These are phyloP conservation scores for Juglanconis oblonga DNA, from an alignment of 2,329 filamentous ascomycete species.

Conservation along the genomic window DNA sequence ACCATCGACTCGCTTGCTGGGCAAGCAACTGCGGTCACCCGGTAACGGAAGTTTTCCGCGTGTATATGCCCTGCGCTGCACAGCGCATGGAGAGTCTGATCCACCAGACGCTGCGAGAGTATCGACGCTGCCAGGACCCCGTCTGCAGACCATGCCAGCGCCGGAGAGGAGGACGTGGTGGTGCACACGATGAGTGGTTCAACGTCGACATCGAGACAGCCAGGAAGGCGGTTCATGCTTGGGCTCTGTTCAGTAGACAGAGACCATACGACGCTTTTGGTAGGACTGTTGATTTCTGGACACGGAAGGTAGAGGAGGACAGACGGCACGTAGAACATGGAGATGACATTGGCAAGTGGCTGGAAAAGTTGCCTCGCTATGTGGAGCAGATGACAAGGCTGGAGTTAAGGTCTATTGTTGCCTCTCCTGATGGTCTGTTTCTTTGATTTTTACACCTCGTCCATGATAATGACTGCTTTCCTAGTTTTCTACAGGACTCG, in stretches of 20 bases:
- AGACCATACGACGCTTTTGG: neutral
- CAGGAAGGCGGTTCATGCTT: neutral
- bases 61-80: neutral
- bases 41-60: neutral
- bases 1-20: neutral
- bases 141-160: neutral
- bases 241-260: neutral
- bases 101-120: neutral
- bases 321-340: neutral
- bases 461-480: no score
- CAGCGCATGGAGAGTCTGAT: neutral
- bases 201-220: neutral
- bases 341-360: neutral
- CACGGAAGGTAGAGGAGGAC: neutral
- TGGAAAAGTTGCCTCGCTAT: neutral
- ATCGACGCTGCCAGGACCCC: neutral
- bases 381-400: neutral
- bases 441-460: neutral
- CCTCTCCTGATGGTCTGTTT: neutral
- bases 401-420: neutral
- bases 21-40: neutral
- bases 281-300: neutral
- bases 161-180: neutral
- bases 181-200: neutral
- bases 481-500: no score